These are phyloP conservation scores for Pseudogymnoascus pannorum DNA, from an alignment of 2,329 filamentous ascomycete species.

Conservation along the genomic window DNA sequence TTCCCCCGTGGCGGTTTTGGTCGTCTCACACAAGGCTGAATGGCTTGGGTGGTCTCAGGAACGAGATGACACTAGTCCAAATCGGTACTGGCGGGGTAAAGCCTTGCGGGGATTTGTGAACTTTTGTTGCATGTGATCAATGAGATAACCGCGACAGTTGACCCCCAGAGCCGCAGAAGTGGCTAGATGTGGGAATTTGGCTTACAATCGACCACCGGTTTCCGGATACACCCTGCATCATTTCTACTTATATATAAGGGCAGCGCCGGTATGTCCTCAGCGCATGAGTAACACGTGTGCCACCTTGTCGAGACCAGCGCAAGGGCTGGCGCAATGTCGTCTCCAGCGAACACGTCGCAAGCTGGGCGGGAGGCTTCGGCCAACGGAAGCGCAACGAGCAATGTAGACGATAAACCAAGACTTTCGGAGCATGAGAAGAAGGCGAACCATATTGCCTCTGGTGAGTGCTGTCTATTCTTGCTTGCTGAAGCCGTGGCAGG, in stretches of 20 bases:
- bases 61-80: background rate
- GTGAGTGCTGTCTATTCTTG: conserved; percentile 15
- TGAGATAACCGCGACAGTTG: background rate
- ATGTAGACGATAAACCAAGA: conserved; percentile 48
- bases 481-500: background rate
- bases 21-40: background rate
- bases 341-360: background rate
- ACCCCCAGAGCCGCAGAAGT: background rate
- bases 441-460: conserved; percentile 63
- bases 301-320: background rate
- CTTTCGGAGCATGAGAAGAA: conserved; percentile 66
- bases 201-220: background rate
- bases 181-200: background rate
- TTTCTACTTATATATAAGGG: background rate
- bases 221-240: background rate
- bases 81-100: background rate
- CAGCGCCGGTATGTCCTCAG: background rate
- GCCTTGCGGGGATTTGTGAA: background rate
- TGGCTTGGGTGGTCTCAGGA: background rate
- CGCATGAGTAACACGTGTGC: background rate
- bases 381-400: conserved; percentile 4
- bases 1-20: background rate
- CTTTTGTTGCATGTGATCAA: conserved; percentile 7
- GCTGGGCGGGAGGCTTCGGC: background rate
- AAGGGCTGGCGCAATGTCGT: conserved; percentile 2